phyloP scores from a whole-genome alignment of 73 alveolate genomes.

The Paramecium biaurelia region DNA sequence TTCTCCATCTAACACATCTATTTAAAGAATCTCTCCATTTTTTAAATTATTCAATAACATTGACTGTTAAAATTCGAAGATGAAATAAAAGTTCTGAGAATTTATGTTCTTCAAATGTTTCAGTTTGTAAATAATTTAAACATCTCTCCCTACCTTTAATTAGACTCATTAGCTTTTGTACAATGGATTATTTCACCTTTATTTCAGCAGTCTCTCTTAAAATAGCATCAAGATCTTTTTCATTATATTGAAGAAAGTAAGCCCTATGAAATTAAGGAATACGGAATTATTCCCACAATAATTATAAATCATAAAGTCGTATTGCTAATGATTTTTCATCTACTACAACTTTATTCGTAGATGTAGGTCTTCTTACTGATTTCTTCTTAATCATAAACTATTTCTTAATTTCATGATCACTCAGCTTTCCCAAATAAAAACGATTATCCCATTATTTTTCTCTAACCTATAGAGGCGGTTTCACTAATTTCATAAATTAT shows the following conservation, averaged over 20 bases:
- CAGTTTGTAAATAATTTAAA: neutral
- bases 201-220: slow-evolving; percentile 11
- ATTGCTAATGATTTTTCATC: neutral
- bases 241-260: slow-evolving; percentile 14
- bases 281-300: neutral
- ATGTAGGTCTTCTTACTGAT: neutral
- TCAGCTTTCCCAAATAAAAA: slow-evolving; percentile 17
- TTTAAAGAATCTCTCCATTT: slow-evolving; percentile 29
- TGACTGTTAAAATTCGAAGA: slow-evolving; percentile 20
- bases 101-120: slow-evolving; percentile 9
- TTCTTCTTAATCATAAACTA: neutral
- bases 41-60: neutral
- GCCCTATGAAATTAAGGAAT: slow-evolving; percentile 47
- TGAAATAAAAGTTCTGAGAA: slow-evolving; percentile 26
- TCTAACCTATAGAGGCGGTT: slow-evolving; percentile 17
- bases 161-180: neutral
- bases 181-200: neutral
- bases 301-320: neutral
- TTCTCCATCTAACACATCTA: neutral
- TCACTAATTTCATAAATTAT: neutral
- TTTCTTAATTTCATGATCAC: slow-evolving; percentile 23
- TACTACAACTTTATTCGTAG: neutral
- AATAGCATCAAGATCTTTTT: neutral
- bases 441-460: slow-evolving; percentile 32
- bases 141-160: slow-evolving; percentile 18